Base-by-base conservation (phyloP, 306 rosid species). In the Fragaria nilgerrensis region DNA sequence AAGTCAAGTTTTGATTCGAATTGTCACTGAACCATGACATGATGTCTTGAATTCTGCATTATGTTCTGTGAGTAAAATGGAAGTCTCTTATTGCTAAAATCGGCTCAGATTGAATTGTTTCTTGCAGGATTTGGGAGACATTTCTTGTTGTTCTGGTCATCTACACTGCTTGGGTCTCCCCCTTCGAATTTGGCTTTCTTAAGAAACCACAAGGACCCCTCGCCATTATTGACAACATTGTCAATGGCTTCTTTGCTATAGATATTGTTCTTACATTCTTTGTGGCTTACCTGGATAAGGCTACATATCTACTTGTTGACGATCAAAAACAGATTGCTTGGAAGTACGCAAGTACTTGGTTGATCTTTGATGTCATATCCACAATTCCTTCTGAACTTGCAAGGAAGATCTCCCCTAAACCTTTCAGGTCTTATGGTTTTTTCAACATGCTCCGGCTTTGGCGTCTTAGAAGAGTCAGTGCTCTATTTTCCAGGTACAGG, bases 141-240 rank as follows among this genome's bases (percentile, higher is more conserved):
- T 91, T 85, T 66, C 92, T 96, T 6, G 80, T 96, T 56, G 67
- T 83, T 80, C 86, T 96, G 62, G 99, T 92, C 15, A 59, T 87
- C 69, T 96, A 96, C 67, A 92, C 99, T 44, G 98, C 97, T 16
- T 96, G 99, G 99, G 98, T 86, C 17, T 96, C 99, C 14, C 99
- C 99, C 2, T 92, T 96, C 43, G 99, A 96, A 77, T 92, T 96
- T 16, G 99, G 98, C 19, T 96, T 96, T 77, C 91, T 96, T 1
- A 73, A 64, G 65, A 89, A 89, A 75, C 98, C 98, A 36, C 65
- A 82, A 59, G 75, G 74, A 19, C 93, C 92, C 0, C 94, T 96
- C 44, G 75, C 97, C 37, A 70, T 89, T 36, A 25, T 78, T 0
- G 99, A 92, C 81, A 96, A 96, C 72, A 80, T 92, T 75, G 98